Percentiles rank a stretch among this genome's conserved stretches.
Evolutionary conservation across 139 green algal species (phyloP).

Genomic region (Spirogloea muscicola): DNA sequence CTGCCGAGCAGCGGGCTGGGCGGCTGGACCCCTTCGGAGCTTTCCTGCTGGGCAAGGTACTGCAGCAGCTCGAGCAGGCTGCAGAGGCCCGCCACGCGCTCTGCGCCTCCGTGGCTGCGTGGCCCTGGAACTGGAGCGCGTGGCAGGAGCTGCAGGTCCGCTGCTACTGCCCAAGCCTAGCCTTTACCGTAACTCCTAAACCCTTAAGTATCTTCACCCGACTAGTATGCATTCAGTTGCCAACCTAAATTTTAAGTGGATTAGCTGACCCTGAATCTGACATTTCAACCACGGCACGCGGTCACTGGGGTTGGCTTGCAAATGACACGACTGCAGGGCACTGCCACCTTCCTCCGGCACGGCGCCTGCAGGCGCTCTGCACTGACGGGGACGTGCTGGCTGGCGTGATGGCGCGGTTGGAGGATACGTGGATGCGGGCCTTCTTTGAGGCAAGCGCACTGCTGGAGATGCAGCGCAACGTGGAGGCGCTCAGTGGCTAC

Average conservation of each 20-base stretch:
- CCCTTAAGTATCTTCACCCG: too few relatives aligned
- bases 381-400: not conserved
- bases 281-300: too few relatives aligned
- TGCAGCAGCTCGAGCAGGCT: constrained; percentile 55
- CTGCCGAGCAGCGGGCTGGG: not conserved
- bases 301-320: too few relatives aligned
- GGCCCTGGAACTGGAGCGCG: constrained; percentile 87
- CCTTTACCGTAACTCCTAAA: too few relatives aligned
- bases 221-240: too few relatives aligned
- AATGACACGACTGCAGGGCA: not conserved
- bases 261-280: too few relatives aligned
- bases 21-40: constrained; percentile 23
- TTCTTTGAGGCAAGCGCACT: constrained; percentile 70
- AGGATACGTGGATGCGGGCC: constrained; percentile 53
- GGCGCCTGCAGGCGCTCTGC: constrained; percentile 26
- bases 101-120: constrained; percentile 56
- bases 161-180: too few relatives aligned
- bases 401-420: constrained; percentile 2
- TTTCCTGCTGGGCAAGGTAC: constrained; percentile 64
- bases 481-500: constrained; percentile 68
- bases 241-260: too few relatives aligned
- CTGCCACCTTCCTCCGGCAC: not conserved
- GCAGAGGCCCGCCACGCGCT: constrained; percentile 54
- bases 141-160: constrained; percentile 78
- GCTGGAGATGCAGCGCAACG: constrained; percentile 77